Percentiles rank a stretch among this genome's conserved stretches.
Conservation (phyloP, 2,329 filamentous ascomycete species). For the Parascedosporium putredinis region DNA sequence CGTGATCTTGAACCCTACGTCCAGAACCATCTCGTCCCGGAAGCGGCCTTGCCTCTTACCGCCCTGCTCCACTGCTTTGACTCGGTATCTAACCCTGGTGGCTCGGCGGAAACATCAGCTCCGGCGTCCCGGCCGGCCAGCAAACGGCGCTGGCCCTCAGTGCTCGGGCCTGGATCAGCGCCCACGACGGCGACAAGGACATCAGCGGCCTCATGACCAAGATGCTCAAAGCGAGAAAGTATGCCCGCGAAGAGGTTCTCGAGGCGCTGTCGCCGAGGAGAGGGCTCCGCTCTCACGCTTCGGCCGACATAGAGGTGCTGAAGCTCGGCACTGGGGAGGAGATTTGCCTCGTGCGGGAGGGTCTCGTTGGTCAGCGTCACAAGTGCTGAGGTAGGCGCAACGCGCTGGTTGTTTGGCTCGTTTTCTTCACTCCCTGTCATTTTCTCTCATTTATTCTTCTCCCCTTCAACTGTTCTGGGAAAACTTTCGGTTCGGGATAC, state of each 20-base stretch:
- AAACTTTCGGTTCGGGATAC: background rate
- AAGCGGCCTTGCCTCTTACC: slow-evolving; percentile 50
- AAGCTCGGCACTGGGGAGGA: slow-evolving; percentile 32
- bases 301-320: slow-evolving; percentile 27
- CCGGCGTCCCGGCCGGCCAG: slow-evolving; percentile 45
- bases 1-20: slow-evolving; percentile 43
- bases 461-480: too few species aligned
- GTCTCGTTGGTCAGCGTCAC: too few species aligned
- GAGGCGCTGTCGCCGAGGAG: slow-evolving; percentile 10
- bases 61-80: slow-evolving; percentile 57
- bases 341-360: slow-evolving; percentile 29
- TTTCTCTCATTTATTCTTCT: too few species aligned
- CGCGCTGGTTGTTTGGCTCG: too few species aligned
- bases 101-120: slow-evolving; percentile 47
- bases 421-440: too few species aligned
- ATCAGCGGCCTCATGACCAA: slow-evolving; percentile 40
- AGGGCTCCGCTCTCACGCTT: slow-evolving; percentile 6
- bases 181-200: slow-evolving; percentile 51
- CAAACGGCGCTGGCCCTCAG: slow-evolving; percentile 43
- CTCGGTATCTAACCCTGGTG: slow-evolving; percentile 49
- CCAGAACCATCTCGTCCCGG: slow-evolving; percentile 42
- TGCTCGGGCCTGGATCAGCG: slow-evolving; percentile 48
- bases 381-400: too few species aligned
- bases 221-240: slow-evolving; percentile 36
- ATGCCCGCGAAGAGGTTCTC: slow-evolving; percentile 33